Evolutionary conservation across 139 green algal genomes (phyloP), one percentile per base, ranked within the genome.

Genomic region (Chlorella sp.): DNA sequence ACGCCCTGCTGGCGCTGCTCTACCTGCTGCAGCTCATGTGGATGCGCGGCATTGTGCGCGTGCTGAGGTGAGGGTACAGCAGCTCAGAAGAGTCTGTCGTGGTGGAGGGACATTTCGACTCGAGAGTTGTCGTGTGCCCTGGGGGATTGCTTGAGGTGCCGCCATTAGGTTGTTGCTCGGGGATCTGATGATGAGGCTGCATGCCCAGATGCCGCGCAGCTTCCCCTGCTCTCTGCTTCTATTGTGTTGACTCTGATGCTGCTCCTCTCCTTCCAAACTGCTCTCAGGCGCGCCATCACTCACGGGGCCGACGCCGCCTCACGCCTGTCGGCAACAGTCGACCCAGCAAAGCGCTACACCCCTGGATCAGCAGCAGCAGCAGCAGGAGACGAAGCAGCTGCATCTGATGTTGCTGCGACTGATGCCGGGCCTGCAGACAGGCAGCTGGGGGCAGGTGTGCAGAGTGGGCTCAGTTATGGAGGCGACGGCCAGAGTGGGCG

Each of bases 11-110:
- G 61, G 32, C 26, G 11, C n/a, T 39, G 36, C 85, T 93, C 69
- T 91, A 91, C 71, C 39, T 48, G n/a, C 76, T 93, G 87, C 90
- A 93, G 90, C 71, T 93, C 30, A 3, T 91, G 53, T 93, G 90
- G 90, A 91, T 93, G 90, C 36, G 68, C 28, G 69, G 83, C 60
- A 91, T 93, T 22, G 32, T 86, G 34, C 84, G 85, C 1, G 89
- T 92, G 28, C 75, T 89, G 69, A 42, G 84, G 84, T 88, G 82
- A 9, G 48, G 48, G 48, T 5, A 57, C 48, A 9, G 48, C 48
- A 57, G 48, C 7, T 57, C 48, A 57, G 48, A 57, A 57, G n/a
- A n/a, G n/a, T n/a, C 48, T 57, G 48, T 57, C 7, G 48, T 5
- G 5, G 48, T 57, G 48, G 48, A 57, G n/a, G n/a, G n/a, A n/a